Evolutionary conservation across 495 filamentous ascomycete species (phyloP).

Genomic region (Penicillium diatomitis): DNA sequence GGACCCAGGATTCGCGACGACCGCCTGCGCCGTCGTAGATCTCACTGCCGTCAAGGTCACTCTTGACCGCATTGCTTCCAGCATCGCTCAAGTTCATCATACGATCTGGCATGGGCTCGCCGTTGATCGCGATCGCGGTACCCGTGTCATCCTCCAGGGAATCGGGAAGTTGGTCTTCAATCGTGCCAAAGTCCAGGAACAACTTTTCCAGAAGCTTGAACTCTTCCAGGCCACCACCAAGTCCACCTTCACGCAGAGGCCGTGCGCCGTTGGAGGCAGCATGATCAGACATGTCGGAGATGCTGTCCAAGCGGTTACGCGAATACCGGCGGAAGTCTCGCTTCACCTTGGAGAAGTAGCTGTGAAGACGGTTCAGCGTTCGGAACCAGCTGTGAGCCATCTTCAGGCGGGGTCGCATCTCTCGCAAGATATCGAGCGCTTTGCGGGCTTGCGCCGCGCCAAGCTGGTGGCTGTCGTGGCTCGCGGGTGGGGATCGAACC

Average conservation of each 20-base stretch:
- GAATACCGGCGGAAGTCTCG: constrained; percentile 47
- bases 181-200: constrained; percentile 47
- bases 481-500: constrained; percentile 13
- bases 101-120: constrained; percentile 21
- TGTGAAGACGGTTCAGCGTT: constrained; percentile 58
- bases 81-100: constrained; percentile 31
- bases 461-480: constrained; percentile 21
- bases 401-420: constrained; percentile 57
- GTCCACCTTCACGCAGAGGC: constrained; percentile 41
- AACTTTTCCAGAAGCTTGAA: constrained; percentile 54
- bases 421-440: constrained; percentile 44
- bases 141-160: constrained; percentile 24
- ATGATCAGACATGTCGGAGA: constrained; percentile 27
- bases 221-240: constrained; percentile 61
- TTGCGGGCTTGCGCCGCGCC: constrained; percentile 37
- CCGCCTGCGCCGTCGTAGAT: constrained; percentile 26
- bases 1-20: constrained; percentile 37
- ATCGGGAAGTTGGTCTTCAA: constrained; percentile 38
- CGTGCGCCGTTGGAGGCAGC: constrained; percentile 30
- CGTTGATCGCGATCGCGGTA: constrained; percentile 12
- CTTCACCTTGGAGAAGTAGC: constrained; percentile 57
- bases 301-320: constrained; percentile 28
- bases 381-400: constrained; percentile 65
- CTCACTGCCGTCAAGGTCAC: constrained; percentile 32
- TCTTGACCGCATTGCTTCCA: constrained; percentile 34